A percentile compares a stretch with the other conserved stretches of the same genome.
Evolutionary conservation across 1,284 basidiomycete genomes (phyloP).

Genomic region (Cutaneotrichosporon sp.): DNA sequence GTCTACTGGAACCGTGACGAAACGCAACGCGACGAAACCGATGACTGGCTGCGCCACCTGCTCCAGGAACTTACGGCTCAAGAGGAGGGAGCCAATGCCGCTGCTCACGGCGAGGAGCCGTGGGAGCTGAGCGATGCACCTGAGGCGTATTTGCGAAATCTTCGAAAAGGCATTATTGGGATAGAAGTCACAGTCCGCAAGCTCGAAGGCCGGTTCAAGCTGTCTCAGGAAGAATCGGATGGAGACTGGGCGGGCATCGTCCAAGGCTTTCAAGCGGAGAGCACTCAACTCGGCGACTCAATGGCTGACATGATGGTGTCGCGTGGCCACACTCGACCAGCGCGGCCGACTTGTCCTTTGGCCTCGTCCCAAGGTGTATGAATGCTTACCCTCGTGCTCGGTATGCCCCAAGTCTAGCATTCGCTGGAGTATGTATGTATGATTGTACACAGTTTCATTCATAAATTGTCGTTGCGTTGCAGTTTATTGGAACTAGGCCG

Average conservation of each 20-base stretch:
- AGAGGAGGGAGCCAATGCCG: slow-evolving; percentile 19
- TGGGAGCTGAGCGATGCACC: slow-evolving; percentile 48
- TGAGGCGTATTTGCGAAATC: slow-evolving; percentile 32
- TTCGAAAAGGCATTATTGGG: slow-evolving; percentile 47
- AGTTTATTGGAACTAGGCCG: too few relatives aligned
- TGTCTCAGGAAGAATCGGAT: slow-evolving; percentile 41
- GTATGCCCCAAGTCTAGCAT: too few relatives aligned
- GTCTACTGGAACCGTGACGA: slow-evolving; percentile 23
- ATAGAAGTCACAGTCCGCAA: slow-evolving; percentile 43
- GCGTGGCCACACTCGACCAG: slow-evolving; percentile 12
- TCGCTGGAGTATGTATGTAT: too few relatives aligned
- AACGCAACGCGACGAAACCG: slow-evolving; percentile 11
- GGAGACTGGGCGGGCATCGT: slow-evolving; percentile 46
- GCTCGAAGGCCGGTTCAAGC: slow-evolving; percentile 47
- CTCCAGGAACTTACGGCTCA: slow-evolving; percentile 30
- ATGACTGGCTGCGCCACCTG: slow-evolving; percentile 30
- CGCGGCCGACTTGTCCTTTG: too few relatives aligned
- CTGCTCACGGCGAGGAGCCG: neutral
- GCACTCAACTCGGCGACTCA: slow-evolving; percentile 23
- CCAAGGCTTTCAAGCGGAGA: slow-evolving; percentile 34
- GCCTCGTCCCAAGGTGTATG: too few relatives aligned
- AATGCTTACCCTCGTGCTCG: too few relatives aligned
- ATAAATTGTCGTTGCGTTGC: too few relatives aligned
- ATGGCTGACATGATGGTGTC: slow-evolving; percentile 34
- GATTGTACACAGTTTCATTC: too few relatives aligned